Evolutionary conservation across 2,329 filamentous ascomycete species (phyloP).

Genomic region (Colletotrichum endophyticum): DNA sequence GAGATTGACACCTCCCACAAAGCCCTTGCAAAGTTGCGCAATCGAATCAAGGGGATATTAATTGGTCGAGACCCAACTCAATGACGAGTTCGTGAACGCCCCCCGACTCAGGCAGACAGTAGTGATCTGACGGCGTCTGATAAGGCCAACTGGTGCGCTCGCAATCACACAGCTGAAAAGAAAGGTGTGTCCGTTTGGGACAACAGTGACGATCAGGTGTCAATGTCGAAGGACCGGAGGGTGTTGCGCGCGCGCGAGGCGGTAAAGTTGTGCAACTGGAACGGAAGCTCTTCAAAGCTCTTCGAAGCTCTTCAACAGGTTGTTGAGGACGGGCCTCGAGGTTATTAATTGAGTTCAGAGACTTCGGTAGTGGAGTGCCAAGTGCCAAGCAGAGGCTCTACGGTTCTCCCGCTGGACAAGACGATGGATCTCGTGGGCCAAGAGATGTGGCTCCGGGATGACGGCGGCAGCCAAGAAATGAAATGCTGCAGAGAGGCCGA

Average conservation of each 20-base stretch:
- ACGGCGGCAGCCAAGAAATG: slow-evolving; percentile 15
- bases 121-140: slow-evolving; percentile 5
- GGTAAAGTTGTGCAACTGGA: not conserved
- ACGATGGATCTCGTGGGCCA: slow-evolving; percentile 18
- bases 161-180: not conserved
- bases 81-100: not conserved
- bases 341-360: slow-evolving; percentile 16
- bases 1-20: slow-evolving; percentile 2
- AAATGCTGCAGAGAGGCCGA: slow-evolving; percentile 11
- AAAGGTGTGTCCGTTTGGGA: not conserved
- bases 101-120: not conserved
- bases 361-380: slow-evolving; percentile 17
- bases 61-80: not conserved
- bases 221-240: not conserved
- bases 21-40: slow-evolving; percentile 18
- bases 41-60: slow-evolving; percentile 2
- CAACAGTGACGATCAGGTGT: not conserved
- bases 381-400: slow-evolving; percentile 11
- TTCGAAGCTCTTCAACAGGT: not conserved
- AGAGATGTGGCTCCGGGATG: slow-evolving; percentile 22
- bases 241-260: not conserved
- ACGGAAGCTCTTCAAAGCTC: slow-evolving; percentile 6
- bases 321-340: not conserved
- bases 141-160: not conserved
- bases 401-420: slow-evolving; percentile 5